A percentile compares a stretch with the other conserved stretches of the same genome.
phyloP scores from a whole-genome alignment of 2,329 filamentous ascomycete genomes.

The Bertia moriformis region DNA sequence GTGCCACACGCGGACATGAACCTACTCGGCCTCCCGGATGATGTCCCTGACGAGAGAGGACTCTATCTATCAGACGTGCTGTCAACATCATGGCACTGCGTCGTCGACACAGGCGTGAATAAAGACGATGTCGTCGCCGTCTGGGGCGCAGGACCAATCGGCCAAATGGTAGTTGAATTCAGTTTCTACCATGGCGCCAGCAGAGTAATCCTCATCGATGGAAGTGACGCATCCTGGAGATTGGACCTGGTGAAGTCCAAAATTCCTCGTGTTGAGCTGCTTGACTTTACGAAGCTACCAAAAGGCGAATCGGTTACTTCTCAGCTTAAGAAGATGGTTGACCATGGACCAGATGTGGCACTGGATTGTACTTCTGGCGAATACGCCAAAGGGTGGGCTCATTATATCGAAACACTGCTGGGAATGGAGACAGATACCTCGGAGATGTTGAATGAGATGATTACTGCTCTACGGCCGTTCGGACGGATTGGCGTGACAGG shows the following conservation, averaged over 20 bases:
- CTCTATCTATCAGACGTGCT: constrained; percentile 53
- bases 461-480: constrained; percentile 33
- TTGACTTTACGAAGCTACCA: constrained; percentile 31
- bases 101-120: constrained; percentile 50
- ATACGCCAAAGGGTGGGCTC: constrained; percentile 14
- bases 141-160: constrained; percentile 52
- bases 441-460: constrained; percentile 44
- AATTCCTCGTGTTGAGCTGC: constrained; percentile 32
- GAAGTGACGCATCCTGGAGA: constrained; percentile 25
- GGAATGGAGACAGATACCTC: constrained; percentile 52
- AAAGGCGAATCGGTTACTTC: constrained; percentile 36
- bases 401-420: constrained; percentile 13
- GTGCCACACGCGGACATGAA: constrained; percentile 58
- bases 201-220: constrained; percentile 50
- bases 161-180: constrained; percentile 53
- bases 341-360: constrained; percentile 45
- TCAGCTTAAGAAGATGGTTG: constrained; percentile 43
- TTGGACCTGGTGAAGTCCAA: constrained; percentile 44
- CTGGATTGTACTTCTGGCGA: constrained; percentile 28
- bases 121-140: constrained; percentile 51
- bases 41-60: constrained; percentile 3
- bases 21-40: constrained; percentile 38
- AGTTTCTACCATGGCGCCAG: constrained; percentile 43
- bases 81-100: constrained; percentile 47
- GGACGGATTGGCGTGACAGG: constrained; percentile 49